Conservation (phyloP, 495 filamentous ascomycete species). For the Penicillium atrosanguineum region DNA sequence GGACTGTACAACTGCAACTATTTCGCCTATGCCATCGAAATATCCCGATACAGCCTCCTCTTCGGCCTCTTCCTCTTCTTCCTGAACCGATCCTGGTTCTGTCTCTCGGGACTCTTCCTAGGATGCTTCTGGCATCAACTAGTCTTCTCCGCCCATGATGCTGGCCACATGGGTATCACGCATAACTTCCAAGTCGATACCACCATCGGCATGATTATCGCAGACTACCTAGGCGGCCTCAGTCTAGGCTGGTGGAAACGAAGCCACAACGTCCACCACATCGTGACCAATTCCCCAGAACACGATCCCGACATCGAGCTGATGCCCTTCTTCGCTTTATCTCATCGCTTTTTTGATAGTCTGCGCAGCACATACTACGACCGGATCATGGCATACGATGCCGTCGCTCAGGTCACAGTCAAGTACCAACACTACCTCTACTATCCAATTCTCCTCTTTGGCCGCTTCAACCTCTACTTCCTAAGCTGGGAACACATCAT, state of each 20-base stretch:
- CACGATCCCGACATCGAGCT: constrained; percentile 98
- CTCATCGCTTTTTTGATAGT: constrained; percentile 74
- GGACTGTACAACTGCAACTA: constrained; percentile 88
- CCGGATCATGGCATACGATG: constrained; percentile 79
- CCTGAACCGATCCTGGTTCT: constrained; percentile 70
- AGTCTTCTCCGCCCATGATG: constrained; percentile 93
- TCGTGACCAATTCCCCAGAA: constrained; percentile 96
- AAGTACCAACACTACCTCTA: constrained; percentile 80
- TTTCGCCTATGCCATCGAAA: constrained; percentile 72
- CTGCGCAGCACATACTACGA: constrained; percentile 89
- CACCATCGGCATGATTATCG: constrained; percentile 84
- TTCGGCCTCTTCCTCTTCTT: constrained; percentile 61
- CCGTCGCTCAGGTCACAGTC: constrained; percentile 66
- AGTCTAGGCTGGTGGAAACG: constrained; percentile 96
- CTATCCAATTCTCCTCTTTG: constrained; percentile 80
- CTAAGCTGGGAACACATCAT: constrained; percentile 83
- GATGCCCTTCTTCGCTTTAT: constrained; percentile 92
- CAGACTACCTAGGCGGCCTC: constrained; percentile 84
- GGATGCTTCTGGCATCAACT: constrained; percentile 94
- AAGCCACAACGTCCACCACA: constrained; percentile 97
- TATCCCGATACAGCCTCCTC: constrained; percentile 69
- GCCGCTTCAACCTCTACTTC: constrained; percentile 85
- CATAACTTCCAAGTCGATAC: constrained; percentile 81
- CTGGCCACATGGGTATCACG: constrained; percentile 96
- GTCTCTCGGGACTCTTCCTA: constrained; percentile 68